Base-by-base conservation (phyloP, 352 stramenopile species). In the Phytophthora aleatoria region DNA sequence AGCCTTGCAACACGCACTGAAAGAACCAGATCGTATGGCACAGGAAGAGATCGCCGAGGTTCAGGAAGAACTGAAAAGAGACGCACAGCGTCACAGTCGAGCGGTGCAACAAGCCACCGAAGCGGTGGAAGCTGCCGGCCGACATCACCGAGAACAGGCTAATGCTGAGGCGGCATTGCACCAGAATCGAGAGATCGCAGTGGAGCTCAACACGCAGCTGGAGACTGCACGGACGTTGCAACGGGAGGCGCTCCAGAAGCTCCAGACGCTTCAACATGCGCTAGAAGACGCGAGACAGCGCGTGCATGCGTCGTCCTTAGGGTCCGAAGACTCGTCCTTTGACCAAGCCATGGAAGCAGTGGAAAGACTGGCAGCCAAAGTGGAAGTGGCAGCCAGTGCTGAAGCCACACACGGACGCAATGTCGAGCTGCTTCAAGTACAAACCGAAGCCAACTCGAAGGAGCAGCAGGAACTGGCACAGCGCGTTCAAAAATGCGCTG, bases 31-130 rank as follows among this genome's bases (percentile, higher is more conserved):
- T 26, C 85, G 85, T 2, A 82, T 94, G 47, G 76, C 85, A 1
- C 70, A 88, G 41, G 85, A 94, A 15, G 85, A 94, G 58, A 91
- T 94, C 55, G 74, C 87, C 5, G 81, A 92, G 24, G 80, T 78
- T 2, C 85, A 92, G 57, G 67, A 73, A 3, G 73, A 87, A 27
- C 50, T 94, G 0, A 31, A 74, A 15, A 27, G 61, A 0, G 81
- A 91, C 36, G 51, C 64, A 3, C 67, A 80, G 35, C 56, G 69
- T 1, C 71, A 85, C 28, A 71, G 71, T 31, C 67, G 73, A 20
- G 82, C 77, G 2, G 73, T 89, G 44, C 58, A 71, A n/a, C 58
- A 70, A 3, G 82, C 82, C 4, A 74, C 72, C 0, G 77, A 85
- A 13, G 82, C 82, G 0, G 82, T 91, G 3, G 53, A 73, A 10